Conservation (phyloP, 1,139 yeast species). For the Meyerozyma carpophila region DNA sequence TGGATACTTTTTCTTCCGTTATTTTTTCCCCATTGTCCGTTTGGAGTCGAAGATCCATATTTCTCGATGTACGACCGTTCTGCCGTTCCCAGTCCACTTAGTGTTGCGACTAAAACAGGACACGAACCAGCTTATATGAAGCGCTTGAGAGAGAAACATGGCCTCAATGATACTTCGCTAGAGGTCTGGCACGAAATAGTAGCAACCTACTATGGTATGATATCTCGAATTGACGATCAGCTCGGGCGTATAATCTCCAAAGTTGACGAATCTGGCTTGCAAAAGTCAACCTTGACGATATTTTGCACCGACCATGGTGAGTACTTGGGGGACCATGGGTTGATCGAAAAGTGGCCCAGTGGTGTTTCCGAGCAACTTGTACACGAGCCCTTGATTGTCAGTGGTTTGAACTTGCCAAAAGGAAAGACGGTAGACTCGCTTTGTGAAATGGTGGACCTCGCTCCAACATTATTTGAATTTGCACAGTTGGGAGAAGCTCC, state of each 20-base stretch:
- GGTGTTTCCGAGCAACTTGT: constrained; percentile 9
- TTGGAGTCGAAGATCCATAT: constrained; percentile 12
- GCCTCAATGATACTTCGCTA: background rate
- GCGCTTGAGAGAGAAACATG: background rate
- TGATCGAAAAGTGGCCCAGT: constrained; percentile 12
- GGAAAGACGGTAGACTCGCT: constrained; percentile 4
- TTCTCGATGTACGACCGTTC: constrained; percentile 9
- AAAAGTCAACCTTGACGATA: constrained; percentile 5
- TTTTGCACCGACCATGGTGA: constrained; percentile 13
- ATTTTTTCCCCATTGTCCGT: constrained; percentile 12
- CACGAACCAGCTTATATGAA: constrained; percentile 3
- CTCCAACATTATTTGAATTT: constrained; percentile 10
- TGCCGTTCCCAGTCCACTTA: constrained; percentile 7
- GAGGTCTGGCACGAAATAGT: constrained; percentile 10
- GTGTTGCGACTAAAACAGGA: constrained; percentile 5
- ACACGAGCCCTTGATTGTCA: constrained; percentile 7
- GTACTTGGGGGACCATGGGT: constrained; percentile 11
- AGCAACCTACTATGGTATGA: constrained; percentile 12
- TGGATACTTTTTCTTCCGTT: constrained; percentile 11
- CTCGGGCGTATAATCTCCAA: constrained; percentile 7
- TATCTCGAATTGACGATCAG: constrained; percentile 10
- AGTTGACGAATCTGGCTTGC: constrained; percentile 1
- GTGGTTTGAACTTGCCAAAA: background rate
- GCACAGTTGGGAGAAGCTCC: constrained; percentile 4
- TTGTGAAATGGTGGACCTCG: constrained; percentile 11